Evolutionary conservation across 805 yeast genomes (phyloP), one percentile per base, ranked within the genome.

Genomic region (Myxozyma mucilagina): DNA sequence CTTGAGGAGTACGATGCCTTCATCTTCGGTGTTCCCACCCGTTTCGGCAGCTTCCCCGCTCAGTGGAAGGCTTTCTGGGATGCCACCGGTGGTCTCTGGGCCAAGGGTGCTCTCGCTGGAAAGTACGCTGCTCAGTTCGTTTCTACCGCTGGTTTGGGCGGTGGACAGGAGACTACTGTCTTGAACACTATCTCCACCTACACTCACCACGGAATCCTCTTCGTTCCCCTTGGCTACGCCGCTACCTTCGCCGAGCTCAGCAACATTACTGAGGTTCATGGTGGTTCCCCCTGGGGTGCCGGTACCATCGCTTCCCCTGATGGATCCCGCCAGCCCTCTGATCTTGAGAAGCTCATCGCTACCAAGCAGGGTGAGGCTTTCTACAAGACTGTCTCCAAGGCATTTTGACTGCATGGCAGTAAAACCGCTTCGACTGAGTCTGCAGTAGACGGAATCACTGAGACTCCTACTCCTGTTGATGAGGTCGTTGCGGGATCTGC

Each of bases 211-310:
- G 96, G 96, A 72, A 80, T 89, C 78, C 78, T 86, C 68, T 89
- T 75, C 74, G 84, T 90, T 61, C 96, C 96, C 64, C 80, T 89
- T 69, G 96, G 96, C 70, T 89, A 84, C 79, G 74, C 79, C 41
- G 80, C 79, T 44, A 84, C 84, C 72, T 80, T 82, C 53, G 81
- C 82, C 61, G 73, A 85, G 68, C 72, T 80, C 53, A 68, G 82
- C 66, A 80, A 80, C 73, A 71, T 87, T 60, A 80, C 79, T 20
- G 92, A 86, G 76, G 79, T 82, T 59, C 92, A 87, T 72, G 96
- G 96, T 70, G 87, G 87, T 69, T 83, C 92, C 57, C 83, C 96
- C 56, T 90, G 90, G 87, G 96, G 96, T 75, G 90, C 96, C 47
- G 94, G 93, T 71, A 78, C 89, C 60, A 79, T 81, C 67, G 90